These are phyloP conservation scores for Cronartium quercuum DNA, from an alignment of 1,284 basidiomycete species.

Conservation along the genomic window DNA sequence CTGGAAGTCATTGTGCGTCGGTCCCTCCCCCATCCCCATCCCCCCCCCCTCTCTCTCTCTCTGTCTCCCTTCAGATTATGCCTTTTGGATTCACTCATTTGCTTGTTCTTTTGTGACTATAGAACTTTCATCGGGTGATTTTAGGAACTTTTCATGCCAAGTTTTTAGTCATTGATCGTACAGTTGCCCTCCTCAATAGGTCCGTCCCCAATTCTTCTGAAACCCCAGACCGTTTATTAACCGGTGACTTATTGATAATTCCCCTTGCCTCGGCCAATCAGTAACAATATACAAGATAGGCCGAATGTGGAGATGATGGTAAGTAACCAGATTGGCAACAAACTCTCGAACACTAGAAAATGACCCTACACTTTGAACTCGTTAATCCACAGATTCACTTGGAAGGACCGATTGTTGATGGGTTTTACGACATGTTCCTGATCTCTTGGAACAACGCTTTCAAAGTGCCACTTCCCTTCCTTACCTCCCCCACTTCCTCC, in stretches of 20 bases:
- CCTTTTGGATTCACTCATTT: slow-evolving; percentile 55
- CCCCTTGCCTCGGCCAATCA: not conserved
- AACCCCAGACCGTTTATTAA: not conserved
- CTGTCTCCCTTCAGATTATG: slow-evolving; percentile 46
- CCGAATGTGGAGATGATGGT: slow-evolving; percentile 63
- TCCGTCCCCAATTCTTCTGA: slow-evolving; percentile 49
- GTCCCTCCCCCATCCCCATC: not conserved
- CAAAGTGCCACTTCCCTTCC: slow-evolving; percentile 58
- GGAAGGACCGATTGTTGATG: slow-evolving; percentile 64
- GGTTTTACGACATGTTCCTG: slow-evolving; percentile 67
- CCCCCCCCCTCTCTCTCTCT: slow-evolving; percentile 5
- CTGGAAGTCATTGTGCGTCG: slow-evolving; percentile 57
- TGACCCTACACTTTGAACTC: not conserved
- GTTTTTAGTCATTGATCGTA: slow-evolving; percentile 67
- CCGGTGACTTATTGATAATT: slow-evolving; percentile 7
- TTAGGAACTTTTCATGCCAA: slow-evolving; percentile 71
- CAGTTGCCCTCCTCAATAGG: slow-evolving; percentile 64
- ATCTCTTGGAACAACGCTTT: slow-evolving; percentile 61
- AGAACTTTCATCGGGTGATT: slow-evolving; percentile 48
- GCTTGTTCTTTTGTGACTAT: not conserved
- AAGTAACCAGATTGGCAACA: not conserved
- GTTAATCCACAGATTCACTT: slow-evolving; percentile 52
- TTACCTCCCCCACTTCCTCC: slow-evolving; percentile 51
- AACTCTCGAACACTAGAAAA: not conserved
- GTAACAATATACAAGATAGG: slow-evolving; percentile 53